Evolutionary conservation across 164 flowering plant genomes (phyloP).

Genomic region (Umbellularia californica): DNA sequence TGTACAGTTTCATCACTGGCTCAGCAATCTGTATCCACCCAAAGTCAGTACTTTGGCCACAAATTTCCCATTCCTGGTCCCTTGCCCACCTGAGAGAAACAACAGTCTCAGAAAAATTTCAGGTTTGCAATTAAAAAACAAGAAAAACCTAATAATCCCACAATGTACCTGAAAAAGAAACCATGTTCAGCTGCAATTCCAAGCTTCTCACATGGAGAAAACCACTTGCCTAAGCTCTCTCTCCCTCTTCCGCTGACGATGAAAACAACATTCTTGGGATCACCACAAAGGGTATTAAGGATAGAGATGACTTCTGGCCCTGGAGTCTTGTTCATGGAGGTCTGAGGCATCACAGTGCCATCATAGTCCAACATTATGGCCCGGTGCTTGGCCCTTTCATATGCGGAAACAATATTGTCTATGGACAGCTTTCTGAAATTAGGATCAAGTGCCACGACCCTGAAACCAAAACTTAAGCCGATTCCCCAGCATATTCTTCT

Average conservation of each 20-base stretch:
- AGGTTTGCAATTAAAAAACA: constrained; percentile 25
- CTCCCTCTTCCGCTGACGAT: constrained; percentile 78
- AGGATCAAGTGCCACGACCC: constrained; percentile 74
- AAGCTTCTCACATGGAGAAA: constrained; percentile 66
- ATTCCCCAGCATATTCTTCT: constrained; percentile 74
- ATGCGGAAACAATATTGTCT: constrained; percentile 53
- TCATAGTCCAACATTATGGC: constrained; percentile 71
- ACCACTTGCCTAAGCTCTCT: constrained; percentile 63
- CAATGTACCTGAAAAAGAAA: constrained; percentile 55
- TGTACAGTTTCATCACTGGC: constrained; percentile 21
- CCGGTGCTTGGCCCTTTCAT: constrained; percentile 45
- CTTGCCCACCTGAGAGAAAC: constrained; percentile 32
- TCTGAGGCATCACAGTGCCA: constrained; percentile 76
- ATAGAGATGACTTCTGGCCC: constrained; percentile 52
- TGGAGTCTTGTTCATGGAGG: constrained; percentile 61
- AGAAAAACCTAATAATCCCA: neutral
- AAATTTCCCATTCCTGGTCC: constrained; percentile 45
- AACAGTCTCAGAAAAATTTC: constrained; percentile 6
- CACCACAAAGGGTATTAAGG: constrained; percentile 50
- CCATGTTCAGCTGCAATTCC: constrained; percentile 89
- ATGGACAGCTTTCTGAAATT: constrained; percentile 62
- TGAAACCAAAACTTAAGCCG: constrained; percentile 68
- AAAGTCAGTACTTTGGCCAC: constrained; percentile 40
- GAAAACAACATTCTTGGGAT: constrained; percentile 52
- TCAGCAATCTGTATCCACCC: constrained; percentile 52